Conservation (phyloP, 306 rosid species). For the Gastrolobium villosum region DNA sequence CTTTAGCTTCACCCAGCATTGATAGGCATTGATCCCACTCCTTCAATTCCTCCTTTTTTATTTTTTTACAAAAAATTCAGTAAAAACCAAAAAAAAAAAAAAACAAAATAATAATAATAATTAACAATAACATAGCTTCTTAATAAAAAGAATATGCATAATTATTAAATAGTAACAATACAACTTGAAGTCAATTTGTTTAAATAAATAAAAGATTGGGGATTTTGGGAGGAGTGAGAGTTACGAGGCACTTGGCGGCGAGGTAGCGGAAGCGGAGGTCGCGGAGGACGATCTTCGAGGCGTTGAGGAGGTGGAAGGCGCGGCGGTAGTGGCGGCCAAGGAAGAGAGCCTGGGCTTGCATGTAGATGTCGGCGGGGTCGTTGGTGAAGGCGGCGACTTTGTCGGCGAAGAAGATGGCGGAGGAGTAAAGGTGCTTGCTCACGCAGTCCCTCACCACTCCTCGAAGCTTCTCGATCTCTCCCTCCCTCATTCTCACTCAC, state of each 20-base stretch:
- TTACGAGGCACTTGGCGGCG: conserved; percentile 93
- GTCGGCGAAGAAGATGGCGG: conserved; percentile 97
- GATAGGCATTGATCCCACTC: conserved; percentile 94
- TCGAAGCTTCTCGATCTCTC: conserved; percentile 90
- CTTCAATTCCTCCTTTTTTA: conserved; percentile 84
- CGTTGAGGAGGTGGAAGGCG: conserved; percentile 92
- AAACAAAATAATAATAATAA: background rate
- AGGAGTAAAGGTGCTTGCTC: conserved; percentile 91
- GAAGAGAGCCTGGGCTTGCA: conserved; percentile 97
- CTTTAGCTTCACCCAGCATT: conserved; percentile 87
- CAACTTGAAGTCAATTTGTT: too few species aligned
- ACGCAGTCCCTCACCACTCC: conserved; percentile 95
- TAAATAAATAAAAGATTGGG: too few species aligned
- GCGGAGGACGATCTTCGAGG: conserved; percentile 86
- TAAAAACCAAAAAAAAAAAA: background rate
- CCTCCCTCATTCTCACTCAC: conserved; percentile 69
- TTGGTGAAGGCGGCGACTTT: conserved; percentile 89
- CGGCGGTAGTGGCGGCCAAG: conserved; percentile 98
- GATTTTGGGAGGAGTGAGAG: background rate
- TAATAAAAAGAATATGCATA: background rate
- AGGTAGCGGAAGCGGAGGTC: conserved; percentile 97
- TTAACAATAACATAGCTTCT: background rate
- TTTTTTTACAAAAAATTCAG: background rate
- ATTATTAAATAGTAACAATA: too few species aligned
- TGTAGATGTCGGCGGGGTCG: conserved; percentile 94